Base-by-base conservation (phyloP, 768 basidiomycete species). In the Podaxis carcinomalis region DNA sequence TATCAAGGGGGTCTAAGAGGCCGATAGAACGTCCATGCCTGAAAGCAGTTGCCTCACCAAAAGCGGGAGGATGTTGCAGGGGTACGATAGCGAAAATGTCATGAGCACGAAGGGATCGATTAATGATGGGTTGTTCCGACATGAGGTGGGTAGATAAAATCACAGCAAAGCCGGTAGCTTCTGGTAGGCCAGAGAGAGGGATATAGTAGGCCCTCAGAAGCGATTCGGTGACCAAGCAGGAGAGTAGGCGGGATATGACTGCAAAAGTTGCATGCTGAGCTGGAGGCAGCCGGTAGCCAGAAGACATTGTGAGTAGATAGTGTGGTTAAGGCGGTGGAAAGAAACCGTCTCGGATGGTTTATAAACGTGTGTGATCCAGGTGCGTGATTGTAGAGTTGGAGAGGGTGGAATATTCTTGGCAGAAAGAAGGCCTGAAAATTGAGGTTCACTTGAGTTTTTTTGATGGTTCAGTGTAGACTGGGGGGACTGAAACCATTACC, bases 1-100 rank as follows among this genome's bases (percentile, higher is more conserved):
- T 84, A 66, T 85, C 84, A n/a, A 84, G 70, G 4, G 84, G 84
- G 65, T 85, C 83, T 9, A 83, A 69, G 19, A 84, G 75, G 32
- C 78, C 80, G 37, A 84, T 75, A 10, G 69, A 66, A 11, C 68
- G 67, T 19, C 79, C 81, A 63, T 79, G 73, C 56, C 71, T 73
- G 47, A 70, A 70, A 1, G 51, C 25, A 23, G 60, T 49, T 11
- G 65, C 51, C 16, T 68, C 72, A 14, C 72, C 72, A 56, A 82
- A 73, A 1, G 81, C 74, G 2, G 84, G 84, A 19, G 76, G 52
- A 62, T 77, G 73, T 27, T 74, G 80, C 25, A 85, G 69, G 4
- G 81, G 80, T 16, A 83, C 72, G 36, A 84, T 73, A 35, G 72
- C 78, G 46, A 81, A 81, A 40, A 84, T 71, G 67, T 83, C 81